Base-by-base conservation (phyloP, 805 yeast species). In the Candida alai region DNA sequence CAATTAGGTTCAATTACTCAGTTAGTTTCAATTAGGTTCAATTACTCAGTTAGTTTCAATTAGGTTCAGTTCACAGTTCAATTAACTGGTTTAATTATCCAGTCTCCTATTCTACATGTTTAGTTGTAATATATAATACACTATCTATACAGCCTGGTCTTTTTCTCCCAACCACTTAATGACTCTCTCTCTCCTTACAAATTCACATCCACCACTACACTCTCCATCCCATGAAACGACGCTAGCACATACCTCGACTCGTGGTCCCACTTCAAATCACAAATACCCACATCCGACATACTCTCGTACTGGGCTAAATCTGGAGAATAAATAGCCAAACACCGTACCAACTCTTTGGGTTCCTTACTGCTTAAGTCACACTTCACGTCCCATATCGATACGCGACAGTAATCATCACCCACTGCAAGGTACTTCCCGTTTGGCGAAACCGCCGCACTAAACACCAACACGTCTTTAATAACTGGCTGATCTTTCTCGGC, bases 351-450 rank as follows among this genome's bases (percentile, higher is more conserved):
- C 8, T 44, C 19, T 37, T 30, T 24, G 4, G 31, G 31, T 21
- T 19, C 31, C 8, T 12, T 15, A 12, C 15, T 10, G 14, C 40
- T 41, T 20, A 36, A 28, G 20, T 44, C 34, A 11, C 38, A 25
- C 9, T 47, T 39, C 1, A 74, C 45, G 39, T 71, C 70, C 72
- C 80, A 79, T 0, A 83, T 49, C 8, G 71, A 55, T 3, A 83
- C 64, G 17, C 64, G 63, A 0, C 90, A 88, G 24, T 74, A 75
- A 35, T 75, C 73, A 25, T 80, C 84, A 1, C 86, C 94, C 2
- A 82, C 61, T 1, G 79, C 87, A 18, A 80, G 54, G 45, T 58
- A 65, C 9, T 58, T 50, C 28, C 55, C 53, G 48, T 74, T 65
- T 0, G 74, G 71, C 0, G 87, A 76, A 6, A 83, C 40, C 1